Conservation (phyloP, 108 stramenopile genomes). For the Parietichytrium sp. region DNA sequence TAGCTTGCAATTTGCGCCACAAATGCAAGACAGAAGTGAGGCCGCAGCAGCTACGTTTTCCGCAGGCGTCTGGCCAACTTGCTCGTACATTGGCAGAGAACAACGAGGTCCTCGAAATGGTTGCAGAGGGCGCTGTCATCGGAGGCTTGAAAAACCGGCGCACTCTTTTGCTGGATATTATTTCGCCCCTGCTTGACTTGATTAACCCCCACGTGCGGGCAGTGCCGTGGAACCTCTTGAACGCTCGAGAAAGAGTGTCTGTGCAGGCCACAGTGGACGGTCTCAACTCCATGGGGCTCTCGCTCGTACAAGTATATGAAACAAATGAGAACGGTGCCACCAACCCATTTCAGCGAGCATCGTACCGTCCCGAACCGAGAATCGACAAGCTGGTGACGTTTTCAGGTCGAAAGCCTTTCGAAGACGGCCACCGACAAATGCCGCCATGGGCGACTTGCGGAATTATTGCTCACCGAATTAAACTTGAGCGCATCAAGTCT, state of each 20-base stretch:
- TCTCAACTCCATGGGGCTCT: neutral
- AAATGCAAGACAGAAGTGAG: no score
- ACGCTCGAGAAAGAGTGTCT: neutral
- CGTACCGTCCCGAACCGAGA: neutral
- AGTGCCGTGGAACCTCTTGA: neutral
- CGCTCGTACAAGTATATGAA: neutral
- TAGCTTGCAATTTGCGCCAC: no score
- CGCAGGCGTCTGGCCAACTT: neutral
- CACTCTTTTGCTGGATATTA: slow-evolving; percentile 23
- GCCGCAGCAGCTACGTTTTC: neutral
- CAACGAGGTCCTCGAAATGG: neutral
- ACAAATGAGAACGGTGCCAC: no score
- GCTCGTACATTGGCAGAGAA: neutral
- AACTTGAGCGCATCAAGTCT: neutral
- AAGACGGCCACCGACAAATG: neutral
- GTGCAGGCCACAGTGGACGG: slow-evolving; percentile 11
- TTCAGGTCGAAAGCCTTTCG: neutral
- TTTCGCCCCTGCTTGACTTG: neutral
- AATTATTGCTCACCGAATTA: neutral
- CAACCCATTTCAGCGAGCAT: neutral
- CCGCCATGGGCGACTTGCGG: neutral
- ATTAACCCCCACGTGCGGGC: slow-evolving; percentile 29
- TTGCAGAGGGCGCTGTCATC: neutral
- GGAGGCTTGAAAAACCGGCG: neutral
- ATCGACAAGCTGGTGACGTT: neutral